Percentiles rank a stretch among this genome's conserved stretches.
phyloP scores from a whole-genome alignment of 768 basidiomycete genomes.

The Mycena polygramma region DNA sequence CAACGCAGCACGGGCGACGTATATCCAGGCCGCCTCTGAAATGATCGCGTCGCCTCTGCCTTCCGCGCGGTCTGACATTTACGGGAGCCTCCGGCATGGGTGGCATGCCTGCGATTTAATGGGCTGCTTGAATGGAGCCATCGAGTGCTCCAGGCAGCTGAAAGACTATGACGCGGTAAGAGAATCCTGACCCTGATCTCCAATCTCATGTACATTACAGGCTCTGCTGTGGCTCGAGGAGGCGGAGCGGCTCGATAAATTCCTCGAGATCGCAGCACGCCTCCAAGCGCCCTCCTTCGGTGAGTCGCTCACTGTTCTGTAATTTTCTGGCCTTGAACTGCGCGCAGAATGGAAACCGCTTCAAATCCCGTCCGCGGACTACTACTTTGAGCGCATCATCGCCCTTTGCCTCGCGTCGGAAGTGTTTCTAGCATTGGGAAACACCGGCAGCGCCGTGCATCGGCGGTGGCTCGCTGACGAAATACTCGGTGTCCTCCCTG shows the following conservation, averaged over 20 bases:
- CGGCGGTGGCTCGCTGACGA: slow-evolving; percentile 41
- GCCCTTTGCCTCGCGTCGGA: slow-evolving; percentile 40
- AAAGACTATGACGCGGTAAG: slow-evolving; percentile 1
- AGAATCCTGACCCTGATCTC: background rate
- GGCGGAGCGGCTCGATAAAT: slow-evolving; percentile 42
- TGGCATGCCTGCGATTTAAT: slow-evolving; percentile 13
- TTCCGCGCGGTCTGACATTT: background rate
- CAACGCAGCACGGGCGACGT: background rate
- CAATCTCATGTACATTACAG: slow-evolving; percentile 35
- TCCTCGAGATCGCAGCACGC: slow-evolving; percentile 33
- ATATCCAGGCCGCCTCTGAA: slow-evolving; percentile 7
- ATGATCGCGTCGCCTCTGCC: slow-evolving; percentile 4
- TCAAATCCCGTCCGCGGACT: slow-evolving; percentile 20
- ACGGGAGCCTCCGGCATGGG: background rate
- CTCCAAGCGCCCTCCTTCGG: slow-evolving; percentile 14
- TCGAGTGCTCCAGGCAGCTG: slow-evolving; percentile 21
- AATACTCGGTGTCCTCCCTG: slow-evolving; percentile 32
- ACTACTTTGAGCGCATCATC: slow-evolving; percentile 42
- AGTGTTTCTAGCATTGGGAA: slow-evolving; percentile 48
- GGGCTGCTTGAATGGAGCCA: slow-evolving; percentile 12
- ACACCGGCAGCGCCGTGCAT: slow-evolving; percentile 49
- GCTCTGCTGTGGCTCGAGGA: slow-evolving; percentile 49
- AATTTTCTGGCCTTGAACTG: slow-evolving; percentile 32
- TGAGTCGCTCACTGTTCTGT: background rate
- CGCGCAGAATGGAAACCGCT: slow-evolving; percentile 10